Evolutionary conservation across 805 yeast species (phyloP).

Genomic region (Kuraishia cidri): DNA sequence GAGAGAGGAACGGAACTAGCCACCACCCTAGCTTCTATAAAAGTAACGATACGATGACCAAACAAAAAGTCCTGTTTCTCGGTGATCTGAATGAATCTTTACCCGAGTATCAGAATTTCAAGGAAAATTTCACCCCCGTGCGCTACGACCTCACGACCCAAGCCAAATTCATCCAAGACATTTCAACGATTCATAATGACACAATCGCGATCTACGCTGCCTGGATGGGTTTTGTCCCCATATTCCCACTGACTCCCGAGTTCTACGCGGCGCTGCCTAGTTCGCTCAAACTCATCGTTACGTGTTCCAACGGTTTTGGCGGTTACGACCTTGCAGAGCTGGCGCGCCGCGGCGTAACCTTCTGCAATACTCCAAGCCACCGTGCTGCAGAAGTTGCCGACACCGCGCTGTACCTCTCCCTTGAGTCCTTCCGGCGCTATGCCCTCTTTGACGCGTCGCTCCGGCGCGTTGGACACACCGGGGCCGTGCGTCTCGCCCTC

Average conservation of each 20-base stretch:
- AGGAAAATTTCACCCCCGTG: slow-evolving; percentile 27
- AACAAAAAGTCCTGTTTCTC: slow-evolving; percentile 33
- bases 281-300: slow-evolving; percentile 34
- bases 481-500: slow-evolving; percentile 30
- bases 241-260: slow-evolving; percentile 34
- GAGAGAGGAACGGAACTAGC: too few species aligned
- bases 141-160: slow-evolving; percentile 30
- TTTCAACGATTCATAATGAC: slow-evolving; percentile 23
- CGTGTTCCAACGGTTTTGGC: slow-evolving; percentile 48
- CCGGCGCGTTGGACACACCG: slow-evolving; percentile 29
- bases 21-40: too few species aligned
- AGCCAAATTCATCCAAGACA: slow-evolving; percentile 28
- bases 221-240: slow-evolving; percentile 35
- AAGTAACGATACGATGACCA: too few species aligned
- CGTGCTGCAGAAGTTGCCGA: slow-evolving; percentile 71
- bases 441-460: slow-evolving; percentile 34
- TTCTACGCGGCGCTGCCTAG: slow-evolving; percentile 31
- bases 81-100: slow-evolving; percentile 38
- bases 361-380: slow-evolving; percentile 53
- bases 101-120: slow-evolving; percentile 36
- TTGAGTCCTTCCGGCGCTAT: slow-evolving; percentile 54
- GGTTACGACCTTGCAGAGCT: slow-evolving; percentile 29
- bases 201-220: slow-evolving; percentile 42
- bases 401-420: slow-evolving; percentile 47
- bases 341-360: slow-evolving; percentile 31